Conservation (phyloP, 371 early-diverging fungal genomes). For the Mortierella sp. region DNA sequence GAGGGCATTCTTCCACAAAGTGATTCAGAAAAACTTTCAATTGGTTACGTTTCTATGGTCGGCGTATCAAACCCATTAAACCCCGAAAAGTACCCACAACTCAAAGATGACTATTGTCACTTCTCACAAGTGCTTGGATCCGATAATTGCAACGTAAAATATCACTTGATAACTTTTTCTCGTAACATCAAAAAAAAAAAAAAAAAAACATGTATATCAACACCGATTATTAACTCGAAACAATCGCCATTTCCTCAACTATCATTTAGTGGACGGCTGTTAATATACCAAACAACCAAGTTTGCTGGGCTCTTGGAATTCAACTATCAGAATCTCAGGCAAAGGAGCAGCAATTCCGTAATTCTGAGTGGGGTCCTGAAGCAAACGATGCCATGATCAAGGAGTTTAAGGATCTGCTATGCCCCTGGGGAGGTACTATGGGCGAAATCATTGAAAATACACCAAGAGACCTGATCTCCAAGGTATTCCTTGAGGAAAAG, state of each 20-base stretch:
- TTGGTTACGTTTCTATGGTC: slow-evolving; percentile 25
- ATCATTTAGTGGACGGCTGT: slow-evolving; percentile 13
- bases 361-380: slow-evolving; percentile 45
- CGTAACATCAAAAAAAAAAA: too few species aligned
- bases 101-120: slow-evolving; percentile 8
- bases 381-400: slow-evolving; percentile 30
- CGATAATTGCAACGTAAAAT: slow-evolving; percentile 8
- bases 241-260: neutral
- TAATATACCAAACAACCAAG: slow-evolving; percentile 19
- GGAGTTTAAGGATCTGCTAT: slow-evolving; percentile 10
- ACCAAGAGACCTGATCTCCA: neutral
- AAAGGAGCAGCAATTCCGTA: slow-evolving; percentile 18
- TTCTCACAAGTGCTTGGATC: slow-evolving; percentile 21
- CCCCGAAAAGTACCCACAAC: slow-evolving; percentile 23
- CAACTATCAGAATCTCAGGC: slow-evolving; percentile 12
- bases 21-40: slow-evolving; percentile 19
- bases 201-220: neutral
- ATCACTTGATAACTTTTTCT: neutral
- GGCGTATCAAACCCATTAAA: slow-evolving; percentile 10
- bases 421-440: slow-evolving; percentile 20
- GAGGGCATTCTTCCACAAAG: slow-evolving; percentile 5
- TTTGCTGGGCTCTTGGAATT: slow-evolving; percentile 25
- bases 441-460: slow-evolving; percentile 6
- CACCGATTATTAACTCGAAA: too few species aligned
- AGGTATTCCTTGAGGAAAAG: slow-evolving; percentile 7